phyloP scores from a whole-genome alignment of 768 basidiomycete genomes.

The Leccinum uliginosum region DNA sequence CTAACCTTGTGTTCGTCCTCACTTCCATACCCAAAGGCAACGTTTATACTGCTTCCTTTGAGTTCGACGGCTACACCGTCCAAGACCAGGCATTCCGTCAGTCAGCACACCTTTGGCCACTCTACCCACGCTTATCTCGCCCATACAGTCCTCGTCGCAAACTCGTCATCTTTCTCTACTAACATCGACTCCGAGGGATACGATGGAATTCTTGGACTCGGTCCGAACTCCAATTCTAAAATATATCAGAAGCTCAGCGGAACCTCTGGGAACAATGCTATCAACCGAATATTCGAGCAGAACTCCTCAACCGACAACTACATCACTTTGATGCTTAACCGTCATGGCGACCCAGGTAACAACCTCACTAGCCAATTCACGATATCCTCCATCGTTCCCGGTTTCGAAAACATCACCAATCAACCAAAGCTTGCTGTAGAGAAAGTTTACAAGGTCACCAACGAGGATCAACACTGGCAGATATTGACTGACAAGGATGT shows the following conservation, averaged over 20 bases:
- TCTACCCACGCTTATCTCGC: background rate
- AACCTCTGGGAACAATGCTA: conserved; percentile 49
- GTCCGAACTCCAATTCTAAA: conserved; percentile 69
- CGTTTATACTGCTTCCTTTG: conserved; percentile 47
- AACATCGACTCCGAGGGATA: conserved; percentile 59
- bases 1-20: background rate
- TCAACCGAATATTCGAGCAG: conserved; percentile 63
- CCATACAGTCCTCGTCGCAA: conserved; percentile 53
- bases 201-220: conserved; percentile 71
- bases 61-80: conserved; percentile 55
- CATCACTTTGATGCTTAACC: conserved; percentile 64
- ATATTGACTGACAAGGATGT: conserved; percentile 57
- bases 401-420: conserved; percentile 54
- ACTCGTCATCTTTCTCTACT: conserved; percentile 60
- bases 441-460: conserved; percentile 53
- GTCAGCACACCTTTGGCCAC: conserved; percentile 18
- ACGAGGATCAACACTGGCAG: conserved; percentile 81
- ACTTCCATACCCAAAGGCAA: conserved; percentile 39
- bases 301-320: conserved; percentile 54
- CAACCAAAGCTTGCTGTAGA: conserved; percentile 67
- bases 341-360: conserved; percentile 47
- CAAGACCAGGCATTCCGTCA: conserved; percentile 63
- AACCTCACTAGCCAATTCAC: conserved; percentile 62
- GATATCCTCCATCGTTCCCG: conserved; percentile 58
- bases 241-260: conserved; percentile 53